phyloP scores from a whole-genome alignment of 2,329 filamentous ascomycete species.

The Botryotinia convoluta region DNA sequence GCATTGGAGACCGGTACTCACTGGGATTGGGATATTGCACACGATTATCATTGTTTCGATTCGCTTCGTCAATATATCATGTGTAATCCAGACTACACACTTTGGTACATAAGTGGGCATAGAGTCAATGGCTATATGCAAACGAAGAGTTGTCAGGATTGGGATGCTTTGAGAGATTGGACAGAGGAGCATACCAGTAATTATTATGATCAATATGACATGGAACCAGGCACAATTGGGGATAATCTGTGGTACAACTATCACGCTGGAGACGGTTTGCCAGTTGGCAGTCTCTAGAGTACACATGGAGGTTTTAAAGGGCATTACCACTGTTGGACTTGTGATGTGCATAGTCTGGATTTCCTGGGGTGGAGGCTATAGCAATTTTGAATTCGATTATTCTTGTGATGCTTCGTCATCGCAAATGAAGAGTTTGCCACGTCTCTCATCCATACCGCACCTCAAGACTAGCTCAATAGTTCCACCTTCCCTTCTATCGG shows the following conservation, averaged over 20 bases:
- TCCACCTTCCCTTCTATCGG: neutral
- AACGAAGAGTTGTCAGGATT: slow-evolving; percentile 9
- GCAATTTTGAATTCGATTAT: neutral
- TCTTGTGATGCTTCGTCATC: neutral
- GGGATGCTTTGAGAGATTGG: slow-evolving; percentile 20
- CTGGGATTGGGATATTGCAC: neutral
- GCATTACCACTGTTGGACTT: neutral
- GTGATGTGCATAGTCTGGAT: neutral
- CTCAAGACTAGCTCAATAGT: neutral
- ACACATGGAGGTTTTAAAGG: neutral
- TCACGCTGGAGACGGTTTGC: neutral
- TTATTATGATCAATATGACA: slow-evolving; percentile 5
- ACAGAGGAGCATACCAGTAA: neutral
- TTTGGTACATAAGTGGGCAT: slow-evolving; percentile 8
- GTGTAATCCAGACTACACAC: slow-evolving; percentile 20
- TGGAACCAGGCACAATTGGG: neutral
- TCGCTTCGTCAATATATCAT: slow-evolving; percentile 14
- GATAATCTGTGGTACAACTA: neutral
- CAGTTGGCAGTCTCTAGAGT: neutral
- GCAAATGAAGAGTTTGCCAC: neutral
- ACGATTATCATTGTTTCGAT: slow-evolving; percentile 14
- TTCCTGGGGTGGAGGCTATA: neutral
- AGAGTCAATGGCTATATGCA: slow-evolving; percentile 7
- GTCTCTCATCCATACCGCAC: neutral
- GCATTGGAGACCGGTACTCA: neutral